Percentiles rank a stretch among this genome's conserved stretches.
These are phyloP conservation scores for Suillus tomentosus DNA, from an alignment of 768 basidiomycete species.

Conservation along the genomic window DNA sequence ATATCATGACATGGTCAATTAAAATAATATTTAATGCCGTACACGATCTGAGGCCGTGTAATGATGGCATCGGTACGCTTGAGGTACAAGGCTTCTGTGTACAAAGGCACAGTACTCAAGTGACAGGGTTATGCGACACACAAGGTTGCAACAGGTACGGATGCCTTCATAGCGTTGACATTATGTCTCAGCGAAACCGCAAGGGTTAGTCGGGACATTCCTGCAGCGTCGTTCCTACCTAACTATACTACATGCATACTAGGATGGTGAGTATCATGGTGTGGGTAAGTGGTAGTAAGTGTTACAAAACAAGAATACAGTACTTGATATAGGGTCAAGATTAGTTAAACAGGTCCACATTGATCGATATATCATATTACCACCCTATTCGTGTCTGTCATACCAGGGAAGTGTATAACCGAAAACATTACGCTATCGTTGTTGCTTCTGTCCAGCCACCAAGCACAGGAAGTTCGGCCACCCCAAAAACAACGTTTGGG, in stretches of 20 bases:
- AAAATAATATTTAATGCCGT: background rate
- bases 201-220: background rate
- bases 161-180: background rate
- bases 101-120: background rate
- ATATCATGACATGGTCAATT: background rate
- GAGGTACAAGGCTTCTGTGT: background rate
- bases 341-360: background rate
- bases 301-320: constrained; percentile 4
- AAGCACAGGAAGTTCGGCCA: constrained; percentile 37
- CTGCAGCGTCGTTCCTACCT: background rate
- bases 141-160: background rate
- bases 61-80: background rate
- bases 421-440: background rate
- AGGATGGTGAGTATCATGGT: constrained; percentile 1
- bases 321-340: background rate
- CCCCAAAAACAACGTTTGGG: constrained; percentile 53
- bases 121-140: background rate
- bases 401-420: background rate
- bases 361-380: background rate
- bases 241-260: background rate
- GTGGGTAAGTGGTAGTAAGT: constrained; percentile 4
- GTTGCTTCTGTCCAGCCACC: background rate
- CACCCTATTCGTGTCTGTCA: background rate
- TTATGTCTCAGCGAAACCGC: background rate
- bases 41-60: background rate